Evolutionary conservation across 73 alveolate species (phyloP).

Genomic region (Paraurostyla sp.): DNA sequence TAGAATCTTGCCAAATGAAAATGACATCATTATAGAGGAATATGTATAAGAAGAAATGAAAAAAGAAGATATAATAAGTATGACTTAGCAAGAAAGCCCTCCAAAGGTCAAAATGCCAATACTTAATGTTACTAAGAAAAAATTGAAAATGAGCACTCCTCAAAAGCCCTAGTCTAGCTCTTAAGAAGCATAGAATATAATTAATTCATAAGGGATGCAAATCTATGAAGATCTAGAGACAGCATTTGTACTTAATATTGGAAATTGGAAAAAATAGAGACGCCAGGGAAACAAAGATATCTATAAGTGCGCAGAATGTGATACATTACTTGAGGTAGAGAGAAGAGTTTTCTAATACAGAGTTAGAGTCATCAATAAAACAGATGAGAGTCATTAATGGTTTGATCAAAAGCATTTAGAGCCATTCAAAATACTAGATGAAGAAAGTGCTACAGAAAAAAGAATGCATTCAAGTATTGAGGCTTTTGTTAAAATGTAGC

Average conservation of each 20-base stretch:
- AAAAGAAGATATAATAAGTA: no score
- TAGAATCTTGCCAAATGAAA: background rate
- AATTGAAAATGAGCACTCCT: background rate
- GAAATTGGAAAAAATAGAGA: conserved; percentile 51
- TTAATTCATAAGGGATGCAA: background rate
- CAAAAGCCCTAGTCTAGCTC: no score
- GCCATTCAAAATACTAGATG: background rate
- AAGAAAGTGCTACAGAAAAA: background rate
- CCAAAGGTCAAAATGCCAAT: no score
- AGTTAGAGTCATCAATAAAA: background rate
- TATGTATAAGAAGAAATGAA: no score
- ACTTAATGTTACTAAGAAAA: no score
- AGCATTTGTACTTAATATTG: background rate
- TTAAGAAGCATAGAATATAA: background rate
- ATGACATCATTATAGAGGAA: no score
- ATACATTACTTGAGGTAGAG: conserved; percentile 46
- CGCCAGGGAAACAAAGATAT: conserved; percentile 44
- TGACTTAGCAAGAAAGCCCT: no score
- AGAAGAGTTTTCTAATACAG: conserved; percentile 3
- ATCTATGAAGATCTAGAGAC: conserved; percentile 27
- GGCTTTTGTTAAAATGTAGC: background rate
- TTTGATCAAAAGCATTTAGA: conserved; percentile 4
- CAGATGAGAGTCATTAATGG: background rate
- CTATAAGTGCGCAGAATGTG: conserved; percentile 56
- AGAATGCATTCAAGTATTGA: conserved; percentile 1